A percentile compares a stretch with the other conserved stretches of the same genome.
Evolutionary conservation across 441 rosid genomes (phyloP).

Genomic region (Adansonia madagascariensis): DNA sequence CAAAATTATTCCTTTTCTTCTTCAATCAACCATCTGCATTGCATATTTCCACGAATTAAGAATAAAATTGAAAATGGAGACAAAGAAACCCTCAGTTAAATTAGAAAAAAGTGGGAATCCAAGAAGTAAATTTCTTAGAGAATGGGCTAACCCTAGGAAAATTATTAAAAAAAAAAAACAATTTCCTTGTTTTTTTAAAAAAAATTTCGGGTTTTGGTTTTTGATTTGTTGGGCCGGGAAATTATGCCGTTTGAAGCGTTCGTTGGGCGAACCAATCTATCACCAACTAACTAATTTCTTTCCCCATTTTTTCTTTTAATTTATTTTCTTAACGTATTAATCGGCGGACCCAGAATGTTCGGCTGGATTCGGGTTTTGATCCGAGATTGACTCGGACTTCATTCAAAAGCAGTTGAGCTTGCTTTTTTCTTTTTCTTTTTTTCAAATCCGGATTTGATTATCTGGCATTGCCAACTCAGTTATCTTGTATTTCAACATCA

Average conservation of each 20-base stretch:
- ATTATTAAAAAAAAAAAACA: not conserved
- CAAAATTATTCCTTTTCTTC: constrained; percentile 23
- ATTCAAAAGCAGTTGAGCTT: not conserved
- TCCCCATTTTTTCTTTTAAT: constrained; percentile 32
- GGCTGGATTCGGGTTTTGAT: not conserved
- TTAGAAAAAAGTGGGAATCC: constrained; percentile 15
- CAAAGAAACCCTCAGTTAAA: constrained; percentile 27
- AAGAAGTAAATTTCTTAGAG: constrained; percentile 24
- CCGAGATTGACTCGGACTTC: not conserved
- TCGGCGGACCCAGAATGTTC: not conserved
- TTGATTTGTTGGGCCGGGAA: constrained; percentile 45
- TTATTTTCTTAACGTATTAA: not conserved
- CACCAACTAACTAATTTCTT: constrained; percentile 48
- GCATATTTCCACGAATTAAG: constrained; percentile 25
- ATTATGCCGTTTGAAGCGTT: constrained; percentile 85
- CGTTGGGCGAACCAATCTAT: constrained; percentile 48
- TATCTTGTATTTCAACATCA: not conserved
- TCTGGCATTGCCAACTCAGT: not conserved
- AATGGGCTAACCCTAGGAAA: constrained; percentile 21
- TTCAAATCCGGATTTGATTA: not conserved
- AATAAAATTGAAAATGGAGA: constrained; percentile 23
- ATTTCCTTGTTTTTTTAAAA: no score
- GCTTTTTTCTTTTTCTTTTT: not conserved
- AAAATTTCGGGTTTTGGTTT: not conserved
- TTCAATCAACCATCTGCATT: constrained; percentile 40